Conservation (phyloP, 306 rosid species). For the Medicago ruthenica region DNA sequence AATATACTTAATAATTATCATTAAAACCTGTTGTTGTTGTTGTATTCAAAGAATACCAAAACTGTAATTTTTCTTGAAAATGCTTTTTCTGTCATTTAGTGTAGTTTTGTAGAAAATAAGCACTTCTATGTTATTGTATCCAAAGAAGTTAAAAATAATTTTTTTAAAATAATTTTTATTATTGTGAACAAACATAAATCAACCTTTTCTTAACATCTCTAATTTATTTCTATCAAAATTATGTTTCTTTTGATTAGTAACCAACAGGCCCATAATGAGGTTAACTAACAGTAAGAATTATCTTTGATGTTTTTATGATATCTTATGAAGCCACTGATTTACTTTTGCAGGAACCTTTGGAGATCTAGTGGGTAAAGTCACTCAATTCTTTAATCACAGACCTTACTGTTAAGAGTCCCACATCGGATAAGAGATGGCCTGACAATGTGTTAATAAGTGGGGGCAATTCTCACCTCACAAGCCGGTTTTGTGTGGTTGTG, state of each 20-base stretch:
- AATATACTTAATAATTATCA: not conserved
- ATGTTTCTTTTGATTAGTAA: not conserved
- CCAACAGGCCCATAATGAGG: conserved; percentile 17
- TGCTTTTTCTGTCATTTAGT: not conserved
- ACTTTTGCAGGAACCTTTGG: conserved; percentile 52
- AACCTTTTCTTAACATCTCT: too few species aligned
- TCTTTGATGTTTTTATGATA: conserved; percentile 35
- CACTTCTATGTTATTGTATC: too few species aligned
- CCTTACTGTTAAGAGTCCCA: conserved; percentile 50
- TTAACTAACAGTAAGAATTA: conserved; percentile 21
- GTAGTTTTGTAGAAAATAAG: too few species aligned
- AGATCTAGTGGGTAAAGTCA: conserved; percentile 41
- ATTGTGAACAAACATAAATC: too few species aligned
- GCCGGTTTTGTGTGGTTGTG: too few species aligned
- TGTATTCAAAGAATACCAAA: not conserved
- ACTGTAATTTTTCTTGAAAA: not conserved
- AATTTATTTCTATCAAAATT: not conserved
- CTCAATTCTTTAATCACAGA: conserved; percentile 35
- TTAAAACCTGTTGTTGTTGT: conserved; percentile 11
- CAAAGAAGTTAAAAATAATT: too few species aligned
- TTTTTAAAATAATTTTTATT: too few species aligned
- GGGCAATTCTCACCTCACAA: too few species aligned
- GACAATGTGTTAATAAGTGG: too few species aligned
- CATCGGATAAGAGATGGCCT: too few species aligned
- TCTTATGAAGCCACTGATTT: conserved; percentile 43